phyloP scores from a whole-genome alignment of 1,284 basidiomycete species.

The Sanghuangporus sanghuang region DNA sequence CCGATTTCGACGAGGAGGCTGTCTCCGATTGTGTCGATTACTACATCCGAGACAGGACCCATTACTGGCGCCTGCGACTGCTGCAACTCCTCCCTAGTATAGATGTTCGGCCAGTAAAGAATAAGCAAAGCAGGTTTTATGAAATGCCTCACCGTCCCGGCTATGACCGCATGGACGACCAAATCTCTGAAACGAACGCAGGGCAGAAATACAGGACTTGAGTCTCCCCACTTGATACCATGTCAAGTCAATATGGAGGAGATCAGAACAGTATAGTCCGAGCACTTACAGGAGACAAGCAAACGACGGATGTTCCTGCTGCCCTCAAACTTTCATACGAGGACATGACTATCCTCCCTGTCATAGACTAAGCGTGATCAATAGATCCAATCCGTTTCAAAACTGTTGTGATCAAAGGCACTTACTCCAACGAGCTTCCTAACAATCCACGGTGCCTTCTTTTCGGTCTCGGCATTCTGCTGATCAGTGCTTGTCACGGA shows the following conservation, averaged over 20 bases:
- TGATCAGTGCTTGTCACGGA: constrained; percentile 30
- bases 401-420: constrained; percentile 14
- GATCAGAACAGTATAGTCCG: neutral
- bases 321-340: constrained; percentile 58
- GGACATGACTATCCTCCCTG: constrained; percentile 60
- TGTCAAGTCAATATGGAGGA: neutral
- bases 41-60: constrained; percentile 47
- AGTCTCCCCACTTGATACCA: constrained; percentile 52
- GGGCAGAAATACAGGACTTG: constrained; percentile 56
- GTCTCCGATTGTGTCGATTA: constrained; percentile 47
- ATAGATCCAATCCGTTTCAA: neutral
- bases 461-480: constrained; percentile 42
- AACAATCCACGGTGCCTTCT: constrained; percentile 56
- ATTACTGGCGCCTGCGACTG: constrained; percentile 50
- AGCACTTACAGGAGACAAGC: constrained; percentile 52
- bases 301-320: constrained; percentile 53
- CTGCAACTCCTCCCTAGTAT: constrained; percentile 51
- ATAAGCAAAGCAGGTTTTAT: neutral
- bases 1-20: constrained; percentile 52
- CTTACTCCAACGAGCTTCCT: constrained; percentile 58
- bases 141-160: constrained; percentile 44
- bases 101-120: neutral
- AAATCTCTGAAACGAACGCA: constrained; percentile 62
- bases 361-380: constrained; percentile 44
- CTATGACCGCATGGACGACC: constrained; percentile 54